A percentile compares a stretch with the other conserved stretches of the same genome.
phyloP scores from a whole-genome alignment of 2,329 filamentous ascomycete species.

The Onygenales sp. region DNA sequence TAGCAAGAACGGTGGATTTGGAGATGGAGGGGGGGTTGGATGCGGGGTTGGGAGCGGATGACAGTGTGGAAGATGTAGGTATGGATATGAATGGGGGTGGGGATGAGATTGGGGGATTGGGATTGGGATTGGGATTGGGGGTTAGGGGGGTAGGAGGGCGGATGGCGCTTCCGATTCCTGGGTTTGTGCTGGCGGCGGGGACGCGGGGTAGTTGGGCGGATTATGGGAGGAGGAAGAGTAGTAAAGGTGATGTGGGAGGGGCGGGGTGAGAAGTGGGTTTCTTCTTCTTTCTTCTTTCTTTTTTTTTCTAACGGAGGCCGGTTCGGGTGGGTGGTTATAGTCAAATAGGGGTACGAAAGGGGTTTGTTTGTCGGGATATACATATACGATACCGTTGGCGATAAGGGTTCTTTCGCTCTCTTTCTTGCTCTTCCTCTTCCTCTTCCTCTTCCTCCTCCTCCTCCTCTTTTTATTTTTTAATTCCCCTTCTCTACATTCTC shows the following conservation, averaged over 20 bases:
- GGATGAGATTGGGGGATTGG: not conserved
- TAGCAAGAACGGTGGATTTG: not conserved
- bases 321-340: no score
- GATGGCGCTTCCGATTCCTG: conserved; percentile 1
- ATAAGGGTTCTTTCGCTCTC: no score
- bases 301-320: not conserved
- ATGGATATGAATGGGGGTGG: not conserved
- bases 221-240: conserved; percentile 5
- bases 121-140: not conserved
- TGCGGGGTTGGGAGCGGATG: not conserved
- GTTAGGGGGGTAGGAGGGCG: not conserved
- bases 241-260: not conserved
- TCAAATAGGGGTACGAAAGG: no score
- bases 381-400: not conserved
- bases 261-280: not conserved
- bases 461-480: not conserved
- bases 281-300: not conserved
- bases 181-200: conserved; percentile 4
- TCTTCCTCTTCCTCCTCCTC: not conserved
- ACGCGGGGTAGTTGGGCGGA: conserved; percentile 1
- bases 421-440: not conserved
- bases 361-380: no score
- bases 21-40: not conserved
- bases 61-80: not conserved
- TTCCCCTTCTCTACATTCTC: not conserved